Percentiles rank a stretch among this genome's conserved stretches.
These are phyloP conservation scores for Nicotiana sylvestris DNA, from an alignment of 257 asterid genomes.

Conservation along the genomic window DNA sequence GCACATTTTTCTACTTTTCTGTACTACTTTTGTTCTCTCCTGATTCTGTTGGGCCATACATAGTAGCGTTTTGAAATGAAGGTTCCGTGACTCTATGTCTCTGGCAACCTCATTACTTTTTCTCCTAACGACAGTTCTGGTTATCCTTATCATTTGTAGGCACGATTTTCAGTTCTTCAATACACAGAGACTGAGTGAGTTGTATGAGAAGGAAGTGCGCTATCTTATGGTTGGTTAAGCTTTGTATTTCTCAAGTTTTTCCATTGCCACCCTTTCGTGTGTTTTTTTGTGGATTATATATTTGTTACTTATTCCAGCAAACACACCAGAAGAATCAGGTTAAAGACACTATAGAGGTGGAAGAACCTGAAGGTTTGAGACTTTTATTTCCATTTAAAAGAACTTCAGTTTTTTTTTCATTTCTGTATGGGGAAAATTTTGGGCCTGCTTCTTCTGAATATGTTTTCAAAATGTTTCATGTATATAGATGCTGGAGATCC, in stretches of 20 bases:
- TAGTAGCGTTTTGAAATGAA: neutral
- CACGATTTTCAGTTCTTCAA: slow-evolving; percentile 99
- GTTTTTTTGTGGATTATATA: slow-evolving; percentile 4
- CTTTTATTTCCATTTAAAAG: neutral
- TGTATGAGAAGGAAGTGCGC: slow-evolving; percentile 98
- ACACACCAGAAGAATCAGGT: slow-evolving; percentile 78
- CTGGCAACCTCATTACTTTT: neutral
- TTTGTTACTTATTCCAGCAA: slow-evolving; percentile 41
- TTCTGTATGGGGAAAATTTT: slow-evolving; percentile 11
- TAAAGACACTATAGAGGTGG: slow-evolving; percentile 86
- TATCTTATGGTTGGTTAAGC: slow-evolving; percentile 72
- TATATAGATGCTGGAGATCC: slow-evolving; percentile 84
- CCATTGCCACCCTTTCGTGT: neutral
- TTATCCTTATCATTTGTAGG: slow-evolving; percentile 34
- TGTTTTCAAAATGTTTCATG: neutral
- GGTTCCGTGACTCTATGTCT: neutral
- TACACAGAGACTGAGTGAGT: slow-evolving; percentile 89
- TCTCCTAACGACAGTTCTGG: neutral
- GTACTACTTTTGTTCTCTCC: neutral
- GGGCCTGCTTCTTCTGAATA: neutral
- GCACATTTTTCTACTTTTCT: neutral
- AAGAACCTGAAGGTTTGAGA: slow-evolving; percentile 78
- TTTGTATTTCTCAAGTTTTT: slow-evolving; percentile 2
- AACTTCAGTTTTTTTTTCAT: neutral
- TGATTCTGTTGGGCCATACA: neutral